Conservation (phyloP, 2,329 filamentous ascomycete genomes). For the Ilyonectria robusta region DNA sequence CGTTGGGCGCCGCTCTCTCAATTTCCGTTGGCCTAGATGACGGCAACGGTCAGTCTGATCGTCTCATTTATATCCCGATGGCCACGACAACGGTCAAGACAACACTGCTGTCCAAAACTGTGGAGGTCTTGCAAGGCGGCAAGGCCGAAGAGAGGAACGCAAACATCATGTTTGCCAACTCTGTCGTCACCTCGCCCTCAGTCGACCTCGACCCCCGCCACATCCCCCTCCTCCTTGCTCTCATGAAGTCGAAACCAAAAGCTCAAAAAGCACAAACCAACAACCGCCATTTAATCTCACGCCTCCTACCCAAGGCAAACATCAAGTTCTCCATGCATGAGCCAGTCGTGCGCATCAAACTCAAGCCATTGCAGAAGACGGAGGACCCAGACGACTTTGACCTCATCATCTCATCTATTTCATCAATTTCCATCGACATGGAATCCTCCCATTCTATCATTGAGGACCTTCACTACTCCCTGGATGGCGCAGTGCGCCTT, state of each 20-base stretch:
- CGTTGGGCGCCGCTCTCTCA: constrained; percentile 90
- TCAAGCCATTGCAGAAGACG: constrained; percentile 81
- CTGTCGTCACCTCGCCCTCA: constrained; percentile 95
- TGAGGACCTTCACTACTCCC: constrained; percentile 87
- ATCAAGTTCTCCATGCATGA: constrained; percentile 98
- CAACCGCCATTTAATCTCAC: constrained; percentile 81
- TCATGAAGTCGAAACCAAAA: constrained; percentile 73
- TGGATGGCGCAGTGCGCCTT: constrained; percentile 85
- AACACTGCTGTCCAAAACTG: constrained; percentile 93
- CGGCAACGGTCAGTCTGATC: constrained; percentile 86
- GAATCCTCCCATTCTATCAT: constrained; percentile 95
- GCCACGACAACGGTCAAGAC: constrained; percentile 95
- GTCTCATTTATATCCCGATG: constrained; percentile 95
- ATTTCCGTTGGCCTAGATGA: constrained; percentile 94
- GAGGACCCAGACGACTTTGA: constrained; percentile 87
- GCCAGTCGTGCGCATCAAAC: constrained; percentile 89
- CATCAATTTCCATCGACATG: constrained; percentile 91
- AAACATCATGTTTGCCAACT: constrained; percentile 96
- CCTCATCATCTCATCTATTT: constrained; percentile 94
- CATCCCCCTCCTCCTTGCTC: constrained; percentile 84
- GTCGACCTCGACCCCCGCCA: constrained; percentile 94
- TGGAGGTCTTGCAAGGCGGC: constrained; percentile 82
- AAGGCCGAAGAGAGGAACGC: constrained; percentile 88
- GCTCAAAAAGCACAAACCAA: constrained; percentile 54
- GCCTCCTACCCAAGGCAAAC: constrained; percentile 92